These are phyloP conservation scores for Sisymbrium altissimum DNA, from an alignment of 345 rosid genomes.

Conservation along the genomic window DNA sequence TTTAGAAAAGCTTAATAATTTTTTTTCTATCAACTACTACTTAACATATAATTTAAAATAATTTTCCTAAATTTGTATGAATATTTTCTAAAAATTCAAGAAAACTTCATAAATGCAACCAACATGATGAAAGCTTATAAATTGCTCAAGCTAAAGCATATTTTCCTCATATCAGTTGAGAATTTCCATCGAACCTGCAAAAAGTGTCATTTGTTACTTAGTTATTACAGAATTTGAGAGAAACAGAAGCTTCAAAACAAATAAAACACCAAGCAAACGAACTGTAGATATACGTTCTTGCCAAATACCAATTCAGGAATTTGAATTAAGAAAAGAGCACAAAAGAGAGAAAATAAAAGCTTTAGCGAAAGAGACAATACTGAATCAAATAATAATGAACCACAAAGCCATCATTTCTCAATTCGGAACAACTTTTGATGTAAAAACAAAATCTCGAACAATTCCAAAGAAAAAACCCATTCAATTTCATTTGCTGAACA, in stretches of 20 bases:
- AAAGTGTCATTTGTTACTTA: neutral
- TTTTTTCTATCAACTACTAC: too few relatives aligned
- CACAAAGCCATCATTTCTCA: neutral
- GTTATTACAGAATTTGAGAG: neutral
- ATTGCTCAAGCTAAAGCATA: constrained; percentile 14
- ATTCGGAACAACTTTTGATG: neutral
- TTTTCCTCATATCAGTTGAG: constrained; percentile 33
- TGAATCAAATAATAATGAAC: neutral
- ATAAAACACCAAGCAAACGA: neutral
- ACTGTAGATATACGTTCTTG: neutral
- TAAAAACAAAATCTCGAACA: neutral
- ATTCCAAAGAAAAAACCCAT: neutral
- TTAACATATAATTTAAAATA: too few relatives aligned
- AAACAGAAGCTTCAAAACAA: neutral
- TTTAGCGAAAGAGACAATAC: neutral
- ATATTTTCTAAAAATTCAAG: too few relatives aligned
- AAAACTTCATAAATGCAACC: too few relatives aligned
- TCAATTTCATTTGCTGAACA: neutral
- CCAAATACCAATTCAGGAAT: neutral
- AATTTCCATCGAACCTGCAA: constrained; percentile 47
- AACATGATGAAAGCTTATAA: constrained; percentile 8
- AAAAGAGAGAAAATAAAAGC: constrained; percentile 6
- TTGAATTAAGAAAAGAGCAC: constrained; percentile 5
- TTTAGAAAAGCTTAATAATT: too few relatives aligned
- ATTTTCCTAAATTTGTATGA: too few relatives aligned